A percentile compares a stretch with the other conserved stretches of the same genome.
phyloP scores from a whole-genome alignment of 345 rosid genomes.

The Pseudoturritis turrita region DNA sequence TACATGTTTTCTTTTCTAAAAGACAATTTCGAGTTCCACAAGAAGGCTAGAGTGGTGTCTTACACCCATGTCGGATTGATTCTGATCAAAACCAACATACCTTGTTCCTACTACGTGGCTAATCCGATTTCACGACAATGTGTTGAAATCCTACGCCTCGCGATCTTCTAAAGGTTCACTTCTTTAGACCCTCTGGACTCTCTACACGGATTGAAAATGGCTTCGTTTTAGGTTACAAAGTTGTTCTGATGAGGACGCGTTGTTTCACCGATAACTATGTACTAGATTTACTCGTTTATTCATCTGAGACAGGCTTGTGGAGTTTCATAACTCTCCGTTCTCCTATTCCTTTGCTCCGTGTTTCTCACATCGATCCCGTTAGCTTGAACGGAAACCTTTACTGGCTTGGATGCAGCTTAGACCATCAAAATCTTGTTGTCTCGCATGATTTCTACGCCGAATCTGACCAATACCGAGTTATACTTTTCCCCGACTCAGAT shows the following conservation, averaged over 20 bases:
- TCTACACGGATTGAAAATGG: no score
- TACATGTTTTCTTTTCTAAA: not conserved
- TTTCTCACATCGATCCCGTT: not conserved
- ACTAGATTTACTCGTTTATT: not conserved
- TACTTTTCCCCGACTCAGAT: not conserved
- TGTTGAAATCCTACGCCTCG: not conserved
- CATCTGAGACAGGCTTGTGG: not conserved
- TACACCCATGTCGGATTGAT: not conserved
- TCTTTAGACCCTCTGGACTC: not conserved
- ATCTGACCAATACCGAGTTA: not conserved
- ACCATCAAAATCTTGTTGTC: not conserved
- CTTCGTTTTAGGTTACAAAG: not conserved
- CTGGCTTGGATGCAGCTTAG: no score
- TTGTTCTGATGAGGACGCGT: no score
- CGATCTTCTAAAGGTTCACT: not conserved
- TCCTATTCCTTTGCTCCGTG: not conserved
- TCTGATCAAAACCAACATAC: not conserved
- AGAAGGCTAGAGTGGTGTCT: not conserved
- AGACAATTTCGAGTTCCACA: not conserved
- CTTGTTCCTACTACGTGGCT: not conserved
- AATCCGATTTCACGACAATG: not conserved
- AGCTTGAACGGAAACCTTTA: not conserved
- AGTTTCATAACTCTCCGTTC: not conserved
- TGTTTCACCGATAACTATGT: no score
- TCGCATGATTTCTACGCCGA: not conserved